Evolutionary conservation across 2,329 filamentous ascomycete species (phyloP), one percentile per base, ranked within the genome.

Genomic region (Lasiodiplodia sp.): DNA sequence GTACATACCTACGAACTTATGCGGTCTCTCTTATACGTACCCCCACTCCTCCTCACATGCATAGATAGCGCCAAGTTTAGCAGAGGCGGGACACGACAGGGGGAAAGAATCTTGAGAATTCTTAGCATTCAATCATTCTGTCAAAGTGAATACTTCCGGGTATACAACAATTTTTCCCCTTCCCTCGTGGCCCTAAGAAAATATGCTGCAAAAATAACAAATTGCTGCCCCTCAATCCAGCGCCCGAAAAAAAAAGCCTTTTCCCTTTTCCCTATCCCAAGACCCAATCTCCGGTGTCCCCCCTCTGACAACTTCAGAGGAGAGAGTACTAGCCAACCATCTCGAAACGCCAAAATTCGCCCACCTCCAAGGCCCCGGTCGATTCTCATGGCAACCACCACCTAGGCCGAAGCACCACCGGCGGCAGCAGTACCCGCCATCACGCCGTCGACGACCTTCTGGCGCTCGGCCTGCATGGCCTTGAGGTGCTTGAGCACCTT

Each of bases 401-500:
- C 57, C 23, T 16, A 37, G n/a, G 14, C 52, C 52, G 12, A 55
- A 38, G 10, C 21, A 38, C 44, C 37, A 4, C 1, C 51, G 16
- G 8, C 11, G 23, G 28, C 21, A 12, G 2, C 28, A 10, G 31
- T 10, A 34, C 31, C 31, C 25, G 63, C 64, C 56, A 52, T 28
- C 73, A 62, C 23, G 63, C 71, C 68, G 23, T 66, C 70, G 34
- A 69, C 74, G 47, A 65, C 71, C 52, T 40, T 70, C 66, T 72
- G n/a, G 68, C 78, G 58, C 69, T 69, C 51, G 60, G 70, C 71
- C 70, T 49, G 71, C 44, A 84, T 77, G 18, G 74, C 75, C 64
- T 76, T 73, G 55, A 86, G 71, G 55, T 84, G 77, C 31, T 66
- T 72, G 37, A 83, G 67, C 11, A 84, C 79, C 40, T 75, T 67